Base-by-base conservation (phyloP, 2,329 filamentous ascomycete species). In the Tolypocladium cylindrosporum region DNA sequence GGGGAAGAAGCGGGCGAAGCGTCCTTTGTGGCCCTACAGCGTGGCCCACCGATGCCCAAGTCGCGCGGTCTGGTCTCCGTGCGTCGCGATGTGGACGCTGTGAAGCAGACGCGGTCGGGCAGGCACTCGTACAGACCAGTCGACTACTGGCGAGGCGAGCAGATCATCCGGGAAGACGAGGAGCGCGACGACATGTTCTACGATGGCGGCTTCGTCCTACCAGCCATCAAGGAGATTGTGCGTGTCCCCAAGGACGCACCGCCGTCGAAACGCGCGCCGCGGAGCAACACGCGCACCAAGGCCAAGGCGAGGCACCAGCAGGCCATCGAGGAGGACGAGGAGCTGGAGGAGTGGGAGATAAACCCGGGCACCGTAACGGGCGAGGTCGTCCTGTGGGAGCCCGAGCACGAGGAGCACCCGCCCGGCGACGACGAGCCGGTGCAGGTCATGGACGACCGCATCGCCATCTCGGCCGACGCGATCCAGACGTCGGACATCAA, bases 81-180 rank as follows among this genome's bases (percentile, higher is more conserved):
- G 56, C 77, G 79, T 48, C 75, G 75, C 39, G 76, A 76, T 10
- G 70, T 75, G 1, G 79, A 85, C 56, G 76, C 74, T 34, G 76
- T 82, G 61, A 77, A 78, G 37, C 81, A 79, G 51, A 89, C 87
- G 55, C 86, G 91, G 57, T 93, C 88, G 14, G 92, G 91, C 2
- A 84, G 94, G 58, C 83, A 85, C 56, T 90, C 89, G 11, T 86
- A 90, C 61, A 84, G 84, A 60, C 94, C 92, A 0, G 74, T 97
- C 40, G 85, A 90, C 34, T 96, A 82, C 69, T 97, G 93, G 93
- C 86, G 86, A 65, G 91, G 91, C 63, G 93, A 97, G 69, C 83
- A 83, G 57, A 83, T 88, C 53, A 82, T 91, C 27, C 90, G 86
- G 66, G 85, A 87, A 55, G 77, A 81, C 21, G 81, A 84, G 31